phyloP scores from a whole-genome alignment of 805 yeast genomes.

The Teunomyces aglyptinius region DNA sequence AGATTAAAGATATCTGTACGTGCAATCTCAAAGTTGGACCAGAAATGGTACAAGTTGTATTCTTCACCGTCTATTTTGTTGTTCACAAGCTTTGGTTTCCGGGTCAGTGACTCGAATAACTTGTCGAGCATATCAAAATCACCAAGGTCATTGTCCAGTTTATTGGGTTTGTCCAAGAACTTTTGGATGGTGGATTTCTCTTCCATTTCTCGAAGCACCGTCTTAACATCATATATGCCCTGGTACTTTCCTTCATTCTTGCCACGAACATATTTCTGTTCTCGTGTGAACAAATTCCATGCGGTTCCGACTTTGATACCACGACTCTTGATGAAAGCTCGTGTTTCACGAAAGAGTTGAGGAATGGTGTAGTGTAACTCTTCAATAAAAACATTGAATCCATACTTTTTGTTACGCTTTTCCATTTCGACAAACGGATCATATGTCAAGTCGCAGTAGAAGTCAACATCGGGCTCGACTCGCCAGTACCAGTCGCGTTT shows the following conservation, averaged over 20 bases:
- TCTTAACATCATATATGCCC: slow-evolving; percentile 14
- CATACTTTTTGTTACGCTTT: slow-evolving; percentile 66
- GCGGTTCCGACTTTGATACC: slow-evolving; percentile 7
- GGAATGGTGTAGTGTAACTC: slow-evolving; percentile 85
- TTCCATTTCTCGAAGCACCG: slow-evolving; percentile 29
- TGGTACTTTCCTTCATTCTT: slow-evolving; percentile 20
- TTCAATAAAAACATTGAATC: slow-evolving; percentile 75
- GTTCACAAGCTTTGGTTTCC: slow-evolving; percentile 30
- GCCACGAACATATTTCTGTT: slow-evolving; percentile 25
- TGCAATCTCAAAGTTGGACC: slow-evolving; percentile 94
- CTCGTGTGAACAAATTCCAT: slow-evolving; percentile 50
- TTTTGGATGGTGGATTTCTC: slow-evolving; percentile 22
- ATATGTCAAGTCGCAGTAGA: slow-evolving; percentile 86
- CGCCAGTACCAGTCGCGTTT: slow-evolving; percentile 93
- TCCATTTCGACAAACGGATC: slow-evolving; percentile 89
- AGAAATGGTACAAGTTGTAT: slow-evolving; percentile 81
- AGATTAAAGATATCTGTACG: slow-evolving; percentile 71
- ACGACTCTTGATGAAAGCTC: slow-evolving; percentile 50
- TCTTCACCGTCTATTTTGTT: slow-evolving; percentile 66
- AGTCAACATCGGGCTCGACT: slow-evolving; percentile 89
- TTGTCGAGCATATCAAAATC: slow-evolving; percentile 7
- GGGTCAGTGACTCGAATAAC: slow-evolving; percentile 10
- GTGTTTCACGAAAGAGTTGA: slow-evolving; percentile 70
- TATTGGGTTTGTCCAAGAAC: slow-evolving; percentile 19
- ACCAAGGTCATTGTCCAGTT: slow-evolving; percentile 20